Conservation (phyloP, 2,329 filamentous ascomycete genomes). For the Ceratocystis eucalypticola region DNA sequence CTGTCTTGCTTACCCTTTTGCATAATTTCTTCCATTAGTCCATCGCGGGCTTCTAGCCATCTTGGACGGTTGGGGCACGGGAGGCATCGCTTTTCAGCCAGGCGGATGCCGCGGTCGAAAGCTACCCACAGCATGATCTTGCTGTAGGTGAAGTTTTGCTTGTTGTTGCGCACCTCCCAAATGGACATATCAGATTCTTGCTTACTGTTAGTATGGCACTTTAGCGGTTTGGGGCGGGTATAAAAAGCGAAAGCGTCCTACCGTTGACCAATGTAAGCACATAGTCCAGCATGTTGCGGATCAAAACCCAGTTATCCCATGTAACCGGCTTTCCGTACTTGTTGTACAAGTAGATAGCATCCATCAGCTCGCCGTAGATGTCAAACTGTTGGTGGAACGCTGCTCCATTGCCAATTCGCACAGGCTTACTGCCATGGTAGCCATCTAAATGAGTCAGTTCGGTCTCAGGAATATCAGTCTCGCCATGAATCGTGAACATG, state of each 20-base stretch:
- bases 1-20: constrained; percentile 37
- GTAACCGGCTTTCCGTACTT: constrained; percentile 64
- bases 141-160: constrained; percentile 69
- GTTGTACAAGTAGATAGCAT: constrained; percentile 65
- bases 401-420: constrained; percentile 65
- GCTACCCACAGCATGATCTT: constrained; percentile 77
- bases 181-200: constrained; percentile 64
- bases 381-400: constrained; percentile 66
- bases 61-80: constrained; percentile 55
- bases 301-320: constrained; percentile 62
- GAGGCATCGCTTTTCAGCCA: constrained; percentile 61
- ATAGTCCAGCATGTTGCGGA: constrained; percentile 59
- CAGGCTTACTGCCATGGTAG: constrained; percentile 55
- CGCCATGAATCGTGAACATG: constrained; percentile 68
- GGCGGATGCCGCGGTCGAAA: constrained; percentile 59
- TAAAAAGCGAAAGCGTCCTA: constrained; percentile 23
- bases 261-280: constrained; percentile 52
- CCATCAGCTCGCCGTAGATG: constrained; percentile 68
- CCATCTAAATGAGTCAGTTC: constrained; percentile 59
- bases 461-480: constrained; percentile 58
- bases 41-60: constrained; percentile 55
- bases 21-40: constrained; percentile 64
- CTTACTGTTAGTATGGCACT: constrained; percentile 16
- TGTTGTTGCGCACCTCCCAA: constrained; percentile 65
- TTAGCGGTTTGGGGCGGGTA: neutral